phyloP scores from a whole-genome alignment of 805 yeast genomes.

The Yarrowia sp. region DNA sequence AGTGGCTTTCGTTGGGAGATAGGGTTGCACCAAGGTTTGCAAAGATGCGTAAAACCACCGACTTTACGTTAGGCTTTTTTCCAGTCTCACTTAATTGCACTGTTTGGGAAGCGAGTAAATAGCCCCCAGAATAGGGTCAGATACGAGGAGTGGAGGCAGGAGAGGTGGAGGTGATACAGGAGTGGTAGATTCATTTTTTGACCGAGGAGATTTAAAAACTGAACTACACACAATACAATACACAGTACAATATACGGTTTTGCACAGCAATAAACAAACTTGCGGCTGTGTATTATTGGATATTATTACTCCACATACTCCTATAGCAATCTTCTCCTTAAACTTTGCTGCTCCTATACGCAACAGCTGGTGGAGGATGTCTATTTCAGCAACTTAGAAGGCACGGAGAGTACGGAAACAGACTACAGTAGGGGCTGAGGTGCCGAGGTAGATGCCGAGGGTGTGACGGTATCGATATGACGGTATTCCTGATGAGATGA shows the following conservation, averaged over 20 bases:
- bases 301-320: no score
- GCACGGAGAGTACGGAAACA: not conserved
- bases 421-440: no score
- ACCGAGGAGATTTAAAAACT: no score
- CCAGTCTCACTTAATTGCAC: not conserved
- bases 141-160: not conserved
- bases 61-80: not conserved
- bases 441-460: no score
- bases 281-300: no score
- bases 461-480: no score
- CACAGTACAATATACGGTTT: no score
- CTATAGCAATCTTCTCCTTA: not conserved
- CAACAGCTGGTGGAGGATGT: not conserved
- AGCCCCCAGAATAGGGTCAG: not conserved
- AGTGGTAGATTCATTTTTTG: no score
- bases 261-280: no score
- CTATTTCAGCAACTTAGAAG: not conserved
- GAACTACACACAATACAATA: no score
- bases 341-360: not conserved
- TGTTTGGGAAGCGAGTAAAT: conserved; percentile 2
- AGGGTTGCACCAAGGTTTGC: not conserved
- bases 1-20: not conserved
- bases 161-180: no score
- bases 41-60: not conserved
- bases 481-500: no score